These are phyloP conservation scores for Mychonastes homosphaera DNA, from an alignment of 139 green algal species.

Conservation along the genomic window DNA sequence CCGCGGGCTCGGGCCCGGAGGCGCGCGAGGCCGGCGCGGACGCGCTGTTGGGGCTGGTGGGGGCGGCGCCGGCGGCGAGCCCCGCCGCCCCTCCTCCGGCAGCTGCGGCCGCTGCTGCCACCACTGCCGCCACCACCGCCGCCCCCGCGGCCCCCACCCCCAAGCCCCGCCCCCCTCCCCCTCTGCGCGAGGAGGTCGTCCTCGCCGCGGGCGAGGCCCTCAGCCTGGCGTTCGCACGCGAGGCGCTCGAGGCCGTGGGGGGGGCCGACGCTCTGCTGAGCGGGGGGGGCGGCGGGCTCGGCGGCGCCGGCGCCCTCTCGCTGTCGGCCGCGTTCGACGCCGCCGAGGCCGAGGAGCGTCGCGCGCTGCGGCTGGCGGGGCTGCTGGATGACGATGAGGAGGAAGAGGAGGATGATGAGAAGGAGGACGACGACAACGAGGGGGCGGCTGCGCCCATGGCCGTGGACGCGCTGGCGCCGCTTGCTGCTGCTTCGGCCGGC, in stretches of 20 bases:
- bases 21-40: too few relatives aligned
- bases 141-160: neutral
- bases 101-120: neutral
- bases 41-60: neutral
- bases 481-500: too few relatives aligned
- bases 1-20: too few relatives aligned
- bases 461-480: too few relatives aligned
- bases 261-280: neutral
- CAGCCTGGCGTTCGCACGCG: conserved; percentile 57
- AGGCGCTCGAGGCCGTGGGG: conserved; percentile 20
- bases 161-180: too few relatives aligned
- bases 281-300: neutral
- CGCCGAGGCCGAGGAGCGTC: conserved; percentile 23
- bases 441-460: neutral
- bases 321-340: conserved; percentile 21
- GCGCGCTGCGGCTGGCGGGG: conserved; percentile 14
- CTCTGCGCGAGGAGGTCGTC: conserved; percentile 45
- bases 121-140: neutral
- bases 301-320: neutral
- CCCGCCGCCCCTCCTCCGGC: neutral
- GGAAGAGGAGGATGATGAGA: neutral
- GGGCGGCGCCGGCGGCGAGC: neutral
- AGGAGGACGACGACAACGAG: neutral
- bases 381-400: conserved; percentile 5
- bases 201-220: conserved; percentile 74